phyloP scores from a whole-genome alignment of 2,329 filamentous ascomycete species.

The Trichoderma sp. region DNA sequence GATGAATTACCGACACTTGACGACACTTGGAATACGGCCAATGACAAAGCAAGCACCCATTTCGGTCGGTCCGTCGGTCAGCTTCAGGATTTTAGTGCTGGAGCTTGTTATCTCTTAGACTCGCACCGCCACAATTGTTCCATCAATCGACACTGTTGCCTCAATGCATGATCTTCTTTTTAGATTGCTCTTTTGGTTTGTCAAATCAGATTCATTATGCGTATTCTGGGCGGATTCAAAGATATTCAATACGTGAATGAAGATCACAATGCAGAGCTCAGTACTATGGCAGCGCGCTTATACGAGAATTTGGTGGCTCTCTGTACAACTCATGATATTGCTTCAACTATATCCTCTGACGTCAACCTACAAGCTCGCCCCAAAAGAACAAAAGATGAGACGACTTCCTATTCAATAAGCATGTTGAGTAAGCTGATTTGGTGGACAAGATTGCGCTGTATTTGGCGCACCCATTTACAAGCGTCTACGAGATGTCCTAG shows the following conservation, averaged over 20 bases:
- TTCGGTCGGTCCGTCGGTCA: not conserved
- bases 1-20: not conserved
- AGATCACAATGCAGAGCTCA: rapidly evolving
- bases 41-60: not conserved
- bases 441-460: not conserved
- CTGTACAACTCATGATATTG: not conserved
- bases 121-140: not conserved
- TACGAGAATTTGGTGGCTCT: not conserved
- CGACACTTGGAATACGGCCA: not conserved
- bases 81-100: slow-evolving; percentile 5
- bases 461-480: not conserved
- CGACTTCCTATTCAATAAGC: not conserved
- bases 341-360: not conserved
- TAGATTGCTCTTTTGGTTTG: not conserved
- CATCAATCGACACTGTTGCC: not conserved
- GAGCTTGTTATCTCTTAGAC: not conserved
- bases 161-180: not conserved
- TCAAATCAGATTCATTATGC: not conserved
- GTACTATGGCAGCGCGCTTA: not conserved
- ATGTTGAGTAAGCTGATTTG: not conserved
- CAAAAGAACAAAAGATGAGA: not conserved
- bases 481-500: not conserved
- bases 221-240: not conserved
- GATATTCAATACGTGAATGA: not conserved
- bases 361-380: not conserved